Evolutionary conservation across 352 stramenopile species (phyloP).

Genomic region (Phytopythium montanum): DNA sequence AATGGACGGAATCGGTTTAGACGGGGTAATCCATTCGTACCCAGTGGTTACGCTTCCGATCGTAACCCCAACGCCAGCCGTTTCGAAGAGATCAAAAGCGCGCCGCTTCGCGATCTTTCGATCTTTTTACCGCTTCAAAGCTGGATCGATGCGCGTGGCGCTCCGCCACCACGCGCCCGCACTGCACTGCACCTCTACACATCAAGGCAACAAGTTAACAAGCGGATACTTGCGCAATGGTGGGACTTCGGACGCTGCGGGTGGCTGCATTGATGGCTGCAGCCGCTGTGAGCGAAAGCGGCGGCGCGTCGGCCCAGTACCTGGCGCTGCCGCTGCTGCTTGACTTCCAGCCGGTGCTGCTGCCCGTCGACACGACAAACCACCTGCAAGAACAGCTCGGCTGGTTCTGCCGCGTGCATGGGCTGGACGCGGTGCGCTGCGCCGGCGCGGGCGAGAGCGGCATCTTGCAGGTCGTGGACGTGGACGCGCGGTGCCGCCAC

Average conservation of each 20-base stretch:
- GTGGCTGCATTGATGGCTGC: neutral
- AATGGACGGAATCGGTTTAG: too few species aligned
- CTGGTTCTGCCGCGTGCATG: slow-evolving; percentile 37
- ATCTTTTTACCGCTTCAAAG: neutral
- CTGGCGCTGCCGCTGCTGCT: slow-evolving; percentile 39
- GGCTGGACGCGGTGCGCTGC: slow-evolving; percentile 20
- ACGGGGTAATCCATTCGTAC: too few species aligned
- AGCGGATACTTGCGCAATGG: too few species aligned
- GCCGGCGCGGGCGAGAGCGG: slow-evolving; percentile 16
- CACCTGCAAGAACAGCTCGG: slow-evolving; percentile 26
- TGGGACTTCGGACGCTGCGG: neutral
- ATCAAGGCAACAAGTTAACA: too few species aligned
- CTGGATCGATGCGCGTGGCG: neutral
- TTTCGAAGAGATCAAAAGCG: neutral
- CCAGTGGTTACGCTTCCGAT: too few species aligned
- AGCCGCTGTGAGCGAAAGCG: neutral
- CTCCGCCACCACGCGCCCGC: too few species aligned
- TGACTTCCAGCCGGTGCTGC: slow-evolving; percentile 45
- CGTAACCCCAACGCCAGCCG: neutral
- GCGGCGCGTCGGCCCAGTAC: slow-evolving; percentile 10
- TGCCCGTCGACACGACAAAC: slow-evolving; percentile 27
- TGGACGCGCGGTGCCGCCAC: slow-evolving; percentile 22
- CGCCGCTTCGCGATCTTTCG: slow-evolving; percentile 4
- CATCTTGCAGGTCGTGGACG: slow-evolving; percentile 25
- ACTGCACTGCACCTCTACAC: too few species aligned